Conservation (phyloP, 768 basidiomycete genomes). For the Mycena metata region DNA sequence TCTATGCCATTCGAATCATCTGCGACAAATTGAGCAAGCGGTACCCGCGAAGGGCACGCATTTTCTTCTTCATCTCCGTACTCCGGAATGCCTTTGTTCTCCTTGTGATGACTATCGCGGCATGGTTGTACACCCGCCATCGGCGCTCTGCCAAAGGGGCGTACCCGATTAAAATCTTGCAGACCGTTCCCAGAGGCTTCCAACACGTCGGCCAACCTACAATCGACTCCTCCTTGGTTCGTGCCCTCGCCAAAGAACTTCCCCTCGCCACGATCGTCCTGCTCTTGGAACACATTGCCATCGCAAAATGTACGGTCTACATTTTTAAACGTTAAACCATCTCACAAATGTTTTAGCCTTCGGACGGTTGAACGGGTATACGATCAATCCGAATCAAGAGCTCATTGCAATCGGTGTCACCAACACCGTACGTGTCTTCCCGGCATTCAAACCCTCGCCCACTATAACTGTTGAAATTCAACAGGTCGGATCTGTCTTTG, state of each 20-base stretch:
- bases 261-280: slow-evolving; percentile 92
- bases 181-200: slow-evolving; percentile 88
- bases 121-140: slow-evolving; percentile 86
- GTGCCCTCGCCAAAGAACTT: slow-evolving; percentile 79
- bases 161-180: slow-evolving; percentile 88
- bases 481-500: slow-evolving; percentile 84
- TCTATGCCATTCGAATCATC: slow-evolving; percentile 76
- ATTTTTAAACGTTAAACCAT: slow-evolving; percentile 2
- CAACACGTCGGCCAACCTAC: slow-evolving; percentile 65
- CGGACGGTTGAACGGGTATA: slow-evolving; percentile 95
- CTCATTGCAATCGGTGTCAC: slow-evolving; percentile 98
- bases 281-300: slow-evolving; percentile 95
- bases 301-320: slow-evolving; percentile 82
- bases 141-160: slow-evolving; percentile 68
- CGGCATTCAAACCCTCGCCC: too few relatives aligned
- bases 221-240: slow-evolving; percentile 62
- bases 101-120: slow-evolving; percentile 86
- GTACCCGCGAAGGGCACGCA: slow-evolving; percentile 75
- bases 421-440: slow-evolving; percentile 73
- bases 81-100: slow-evolving; percentile 90
- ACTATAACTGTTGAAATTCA: background rate
- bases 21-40: slow-evolving; percentile 66
- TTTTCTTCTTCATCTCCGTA: slow-evolving; percentile 84
- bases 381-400: slow-evolving; percentile 94
- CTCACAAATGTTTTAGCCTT: slow-evolving; percentile 69